phyloP scores from a whole-genome alignment of 768 basidiomycete species.

The Hygrocybe coccinea region DNA sequence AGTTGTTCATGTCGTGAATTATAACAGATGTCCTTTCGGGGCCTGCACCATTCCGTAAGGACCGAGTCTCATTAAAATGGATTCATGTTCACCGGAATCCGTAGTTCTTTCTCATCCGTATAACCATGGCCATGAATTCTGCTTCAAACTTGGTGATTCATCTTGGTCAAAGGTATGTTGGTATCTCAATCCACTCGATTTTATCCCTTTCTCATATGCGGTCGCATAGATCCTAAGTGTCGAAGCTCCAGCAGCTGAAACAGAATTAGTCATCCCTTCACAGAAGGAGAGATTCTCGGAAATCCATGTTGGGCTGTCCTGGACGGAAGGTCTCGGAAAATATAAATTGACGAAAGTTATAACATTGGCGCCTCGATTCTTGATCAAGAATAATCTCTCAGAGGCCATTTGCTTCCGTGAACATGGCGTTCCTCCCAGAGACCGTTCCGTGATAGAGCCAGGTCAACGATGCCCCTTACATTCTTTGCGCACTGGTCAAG shows the following conservation, averaged over 20 bases:
- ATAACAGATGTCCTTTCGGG: constrained; percentile 46
- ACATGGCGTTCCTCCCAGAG: constrained; percentile 65
- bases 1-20: constrained; percentile 3
- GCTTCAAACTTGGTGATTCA: constrained; percentile 76
- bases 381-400: constrained; percentile 76
- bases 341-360: constrained; percentile 95
- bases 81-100: constrained; percentile 7
- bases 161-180: constrained; percentile 76
- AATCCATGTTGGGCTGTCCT: constrained; percentile 82
- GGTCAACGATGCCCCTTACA: constrained; percentile 68
- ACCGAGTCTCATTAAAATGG: constrained; percentile 2
- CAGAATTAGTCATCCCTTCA: constrained; percentile 68
- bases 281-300: constrained; percentile 58
- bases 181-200: not conserved
- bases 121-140: constrained; percentile 76
- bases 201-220: constrained; percentile 1
- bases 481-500: constrained; percentile 57
- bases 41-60: constrained; percentile 78
- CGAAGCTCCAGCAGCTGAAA: constrained; percentile 90
- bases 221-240: constrained; percentile 66
- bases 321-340: constrained; percentile 92
- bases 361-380: constrained; percentile 84
- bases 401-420: constrained; percentile 78
- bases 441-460: constrained; percentile 56
- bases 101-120: constrained; percentile 83